Conservation (phyloP, 2,329 filamentous ascomycete genomes). For the Cladosporium sp. region DNA sequence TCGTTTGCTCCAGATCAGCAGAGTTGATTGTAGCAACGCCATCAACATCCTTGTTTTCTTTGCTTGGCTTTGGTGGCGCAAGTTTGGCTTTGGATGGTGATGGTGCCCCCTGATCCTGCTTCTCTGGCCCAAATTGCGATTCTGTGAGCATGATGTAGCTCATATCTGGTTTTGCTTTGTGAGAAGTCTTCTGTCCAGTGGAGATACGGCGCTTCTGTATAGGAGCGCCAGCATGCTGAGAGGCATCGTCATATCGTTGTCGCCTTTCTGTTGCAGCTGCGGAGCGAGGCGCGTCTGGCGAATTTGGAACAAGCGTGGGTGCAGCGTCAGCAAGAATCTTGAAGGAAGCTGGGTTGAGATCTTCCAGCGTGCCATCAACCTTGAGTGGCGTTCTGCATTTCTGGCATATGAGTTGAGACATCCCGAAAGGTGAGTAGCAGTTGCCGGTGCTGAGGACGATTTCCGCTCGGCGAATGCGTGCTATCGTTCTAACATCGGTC, state of each 20-base stretch:
- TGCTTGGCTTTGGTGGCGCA: constrained; percentile 13
- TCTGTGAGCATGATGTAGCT: constrained; percentile 94
- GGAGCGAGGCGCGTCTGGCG: constrained; percentile 39
- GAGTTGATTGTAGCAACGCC: not conserved
- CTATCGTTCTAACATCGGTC: too few relatives aligned
- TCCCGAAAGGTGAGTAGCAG: constrained; percentile 10
- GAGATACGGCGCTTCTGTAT: constrained; percentile 72
- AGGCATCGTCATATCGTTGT: constrained; percentile 71
- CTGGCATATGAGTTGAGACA: constrained; percentile 70
- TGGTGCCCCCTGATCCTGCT: constrained; percentile 27
- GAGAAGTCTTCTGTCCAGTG: constrained; percentile 34
- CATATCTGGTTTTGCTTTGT: constrained; percentile 67
- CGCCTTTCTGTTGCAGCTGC: constrained; percentile 71
- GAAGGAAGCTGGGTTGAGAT: constrained; percentile 91
- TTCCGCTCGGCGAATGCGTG: too few relatives aligned
- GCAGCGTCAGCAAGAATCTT: constrained; percentile 71
- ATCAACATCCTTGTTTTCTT: constrained; percentile 5
- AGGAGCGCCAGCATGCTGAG: constrained; percentile 63
- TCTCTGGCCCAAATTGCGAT: constrained; percentile 63
- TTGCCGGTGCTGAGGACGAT: too few relatives aligned
- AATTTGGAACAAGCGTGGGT: constrained; percentile 55
- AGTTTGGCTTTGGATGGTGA: constrained; percentile 17
- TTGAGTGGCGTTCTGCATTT: constrained; percentile 87
- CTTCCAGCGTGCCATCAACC: constrained; percentile 81
- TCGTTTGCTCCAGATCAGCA: constrained; percentile 53